A percentile compares a stretch with the other conserved stretches of the same genome.
Evolutionary conservation across 1,139 yeast species (phyloP).

Genomic region (Eremothecium sinecaudum): DNA sequence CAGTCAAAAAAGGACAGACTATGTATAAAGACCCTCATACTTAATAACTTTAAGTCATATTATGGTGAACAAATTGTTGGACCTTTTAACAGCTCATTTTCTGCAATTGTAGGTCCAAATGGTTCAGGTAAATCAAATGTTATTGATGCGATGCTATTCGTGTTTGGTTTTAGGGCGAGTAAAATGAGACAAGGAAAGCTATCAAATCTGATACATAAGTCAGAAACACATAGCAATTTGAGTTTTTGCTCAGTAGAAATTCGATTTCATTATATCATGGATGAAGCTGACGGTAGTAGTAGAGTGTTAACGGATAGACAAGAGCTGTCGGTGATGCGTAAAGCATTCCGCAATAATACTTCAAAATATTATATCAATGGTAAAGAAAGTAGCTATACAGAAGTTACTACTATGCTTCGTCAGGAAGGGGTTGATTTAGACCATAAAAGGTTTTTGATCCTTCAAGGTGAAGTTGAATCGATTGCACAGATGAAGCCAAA

Average conservation of each 20-base stretch:
- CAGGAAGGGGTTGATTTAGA: slow-evolving; percentile 90
- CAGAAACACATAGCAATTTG: slow-evolving; percentile 58
- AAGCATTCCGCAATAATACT: slow-evolving; percentile 64
- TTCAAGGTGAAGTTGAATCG: slow-evolving; percentile 97
- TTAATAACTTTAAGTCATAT: slow-evolving; percentile 87
- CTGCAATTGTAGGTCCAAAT: slow-evolving; percentile 98
- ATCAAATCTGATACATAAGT: slow-evolving; percentile 83
- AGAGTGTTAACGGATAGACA: slow-evolving; percentile 35
- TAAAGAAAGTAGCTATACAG: slow-evolving; percentile 60
- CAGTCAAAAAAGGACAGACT: slow-evolving; percentile 37
- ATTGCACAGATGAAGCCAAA: slow-evolving; percentile 98
- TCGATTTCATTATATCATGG: slow-evolving; percentile 74
- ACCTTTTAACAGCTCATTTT: slow-evolving; percentile 86
- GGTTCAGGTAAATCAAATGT: slow-evolving; percentile 98
- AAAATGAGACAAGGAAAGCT: slow-evolving; percentile 95
- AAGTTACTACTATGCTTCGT: slow-evolving; percentile 65
- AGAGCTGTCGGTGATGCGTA: slow-evolving; percentile 60
- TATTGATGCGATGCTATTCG: slow-evolving; percentile 89
- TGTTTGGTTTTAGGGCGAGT: slow-evolving; percentile 91
- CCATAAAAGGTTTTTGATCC: slow-evolving; percentile 84
- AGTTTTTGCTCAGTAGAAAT: slow-evolving; percentile 84
- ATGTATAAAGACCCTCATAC: slow-evolving; percentile 62
- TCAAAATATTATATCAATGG: slow-evolving; percentile 74
- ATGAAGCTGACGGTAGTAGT: slow-evolving; percentile 40
- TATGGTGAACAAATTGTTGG: slow-evolving; percentile 94